Base-by-base conservation (phyloP, 768 basidiomycete genomes). In the Boletus insuetus region DNA sequence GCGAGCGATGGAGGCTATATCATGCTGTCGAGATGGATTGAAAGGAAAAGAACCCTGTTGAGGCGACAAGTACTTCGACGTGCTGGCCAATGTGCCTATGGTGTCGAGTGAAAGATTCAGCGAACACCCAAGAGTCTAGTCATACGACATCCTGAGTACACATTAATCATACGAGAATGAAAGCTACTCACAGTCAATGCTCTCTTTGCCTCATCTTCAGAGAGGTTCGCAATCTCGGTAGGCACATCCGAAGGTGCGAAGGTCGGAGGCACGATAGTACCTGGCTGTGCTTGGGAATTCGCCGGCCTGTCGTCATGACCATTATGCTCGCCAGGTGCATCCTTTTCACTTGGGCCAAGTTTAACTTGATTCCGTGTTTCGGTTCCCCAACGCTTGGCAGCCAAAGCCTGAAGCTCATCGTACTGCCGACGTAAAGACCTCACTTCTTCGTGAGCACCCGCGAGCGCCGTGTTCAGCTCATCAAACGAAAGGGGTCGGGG, bases 391-490 rank as follows among this genome's bases (percentile, higher is more conserved):
- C 59, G 54, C 55, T 61, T 56, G 12, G 58, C 37, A 6, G 72
- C 58, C 24, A 62, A 31, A 2, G 42, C 39, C 7, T 52, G 58
- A 4, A 70, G 67, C n/a, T 55, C 51, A 10, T 69, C 69, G 44
- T 70, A 70, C 52, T 56, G 55, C 26, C 46, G 58, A 14, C 64
- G 69, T 22, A 70, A 69, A 9, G 60, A 40, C 29, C 37, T 42
- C 13, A 72, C 65, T 49, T 70, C 70, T 17, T 61, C 59, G 2
- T 59, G 61, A 1, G 66, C 66, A 43, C 39, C 51, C 13, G 53
- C 55, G 29, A 70, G 61, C 2, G 64, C 69, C 14, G 49, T 34
- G 13, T 69, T 67, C 53, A 70, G 11, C 6, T 70, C 55, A 12
- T 66, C 60, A 11, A 72, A 59, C 5, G 62, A 66, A 43, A 72